These are phyloP conservation scores for Talaromyces sp. DNA, from an alignment of 2,329 filamentous ascomycete genomes.

Conservation along the genomic window DNA sequence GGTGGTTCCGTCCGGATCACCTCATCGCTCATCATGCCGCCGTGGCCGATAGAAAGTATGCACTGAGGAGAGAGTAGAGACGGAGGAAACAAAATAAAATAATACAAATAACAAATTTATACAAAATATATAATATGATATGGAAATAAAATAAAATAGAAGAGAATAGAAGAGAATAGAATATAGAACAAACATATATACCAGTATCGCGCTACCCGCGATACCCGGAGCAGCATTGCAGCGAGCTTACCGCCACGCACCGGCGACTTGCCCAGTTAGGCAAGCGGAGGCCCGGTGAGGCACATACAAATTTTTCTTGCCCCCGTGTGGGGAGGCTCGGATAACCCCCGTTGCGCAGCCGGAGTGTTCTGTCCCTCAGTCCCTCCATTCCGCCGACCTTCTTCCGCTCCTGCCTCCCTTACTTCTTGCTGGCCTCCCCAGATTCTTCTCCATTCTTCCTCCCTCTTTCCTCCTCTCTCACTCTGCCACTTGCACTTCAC, in stretches of 20 bases:
- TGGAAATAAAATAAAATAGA: too few relatives aligned
- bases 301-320: not conserved
- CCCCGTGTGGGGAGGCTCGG: conserved; percentile 4
- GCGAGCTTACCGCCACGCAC: conserved; percentile 1
- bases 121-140: too few relatives aligned
- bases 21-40: not conserved
- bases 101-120: too few relatives aligned
- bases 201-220: conserved; percentile 9
- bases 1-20: not conserved
- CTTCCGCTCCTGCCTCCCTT: not conserved
- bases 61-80: too few relatives aligned
- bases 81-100: too few relatives aligned
- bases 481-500: not conserved
- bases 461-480: not conserved
- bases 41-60: too few relatives aligned
- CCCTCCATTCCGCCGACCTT: conserved; percentile 11
- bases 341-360: conserved; percentile 11
- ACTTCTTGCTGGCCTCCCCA: conserved; percentile 13
- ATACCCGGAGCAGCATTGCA: conserved; percentile 8
- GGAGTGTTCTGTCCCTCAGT: conserved; percentile 14
- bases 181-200: too few relatives aligned
- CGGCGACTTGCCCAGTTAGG: not conserved
- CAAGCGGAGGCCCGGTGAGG: not conserved
- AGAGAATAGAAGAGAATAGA: too few relatives aligned
- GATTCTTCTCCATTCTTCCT: conserved; percentile 14